Evolutionary conservation across 2,329 filamentous ascomycete genomes (phyloP).

Genomic region (Pseudogymnoascus sp.): DNA sequence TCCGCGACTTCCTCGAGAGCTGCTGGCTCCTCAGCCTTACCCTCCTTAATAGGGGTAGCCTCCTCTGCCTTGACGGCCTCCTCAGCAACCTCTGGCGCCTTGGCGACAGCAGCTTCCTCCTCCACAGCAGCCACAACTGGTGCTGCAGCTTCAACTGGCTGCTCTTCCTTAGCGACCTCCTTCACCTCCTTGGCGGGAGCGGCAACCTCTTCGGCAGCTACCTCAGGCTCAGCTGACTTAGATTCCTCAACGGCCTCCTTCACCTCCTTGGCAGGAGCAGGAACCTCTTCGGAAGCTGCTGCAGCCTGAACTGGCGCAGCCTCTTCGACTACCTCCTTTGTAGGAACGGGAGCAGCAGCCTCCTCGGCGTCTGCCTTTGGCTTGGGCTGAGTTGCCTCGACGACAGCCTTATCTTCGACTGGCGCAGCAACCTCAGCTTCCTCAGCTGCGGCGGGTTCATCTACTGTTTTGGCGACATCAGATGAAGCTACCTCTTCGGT

Average conservation of each 20-base stretch:
- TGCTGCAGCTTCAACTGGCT: neutral
- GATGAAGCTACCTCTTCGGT: neutral
- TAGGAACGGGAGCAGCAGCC: neutral
- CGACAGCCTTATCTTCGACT: neutral
- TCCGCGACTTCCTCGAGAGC: neutral
- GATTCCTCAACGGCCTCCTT: neutral
- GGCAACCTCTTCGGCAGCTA: neutral
- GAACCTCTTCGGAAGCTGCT: neutral
- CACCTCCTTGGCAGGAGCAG: neutral
- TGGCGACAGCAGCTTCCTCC: neutral
- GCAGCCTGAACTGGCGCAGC: neutral
- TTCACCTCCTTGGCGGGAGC: neutral
- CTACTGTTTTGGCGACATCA: neutral
- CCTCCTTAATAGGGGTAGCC: neutral
- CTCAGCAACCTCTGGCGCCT: neutral
- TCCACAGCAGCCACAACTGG: neutral
- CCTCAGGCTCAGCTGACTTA: neutral
- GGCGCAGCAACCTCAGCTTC: neutral
- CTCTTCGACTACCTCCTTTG: neutral
- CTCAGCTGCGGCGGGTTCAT: neutral
- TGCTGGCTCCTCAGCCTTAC: neutral
- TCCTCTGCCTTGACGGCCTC: neutral
- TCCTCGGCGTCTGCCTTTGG: neutral
- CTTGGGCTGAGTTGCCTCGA: neutral
- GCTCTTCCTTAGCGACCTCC: neutral